A percentile compares a stretch with the other conserved stretches of the same genome.
phyloP scores from a whole-genome alignment of 1,139 yeast species.

The Saccharomyces pastorianus region DNA sequence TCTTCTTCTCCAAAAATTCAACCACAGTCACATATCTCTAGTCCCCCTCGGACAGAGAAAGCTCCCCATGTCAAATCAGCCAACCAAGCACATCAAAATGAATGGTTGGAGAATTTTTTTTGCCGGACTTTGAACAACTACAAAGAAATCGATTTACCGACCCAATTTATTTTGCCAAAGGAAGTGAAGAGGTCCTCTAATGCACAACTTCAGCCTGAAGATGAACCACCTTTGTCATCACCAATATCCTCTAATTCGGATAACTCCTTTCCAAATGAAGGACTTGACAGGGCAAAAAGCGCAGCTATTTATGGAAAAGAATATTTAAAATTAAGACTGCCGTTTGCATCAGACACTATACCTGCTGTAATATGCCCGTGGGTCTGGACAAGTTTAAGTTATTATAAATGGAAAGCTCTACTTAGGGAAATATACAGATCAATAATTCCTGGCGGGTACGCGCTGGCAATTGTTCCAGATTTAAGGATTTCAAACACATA shows the following conservation, averaged over 20 bases:
- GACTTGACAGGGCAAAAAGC: constrained; percentile 9
- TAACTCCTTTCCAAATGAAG: constrained; percentile 4
- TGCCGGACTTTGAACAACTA: constrained; percentile 17
- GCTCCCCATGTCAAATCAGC: neutral
- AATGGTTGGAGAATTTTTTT: constrained; percentile 20
- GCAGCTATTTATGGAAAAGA: constrained; percentile 17
- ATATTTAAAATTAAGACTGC: constrained; percentile 20
- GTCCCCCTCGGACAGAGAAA: neutral
- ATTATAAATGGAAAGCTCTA: constrained; percentile 25
- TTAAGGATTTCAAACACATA: constrained; percentile 20
- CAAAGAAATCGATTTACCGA: constrained; percentile 14
- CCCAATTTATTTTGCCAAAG: constrained; percentile 14
- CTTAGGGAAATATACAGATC: constrained; percentile 24
- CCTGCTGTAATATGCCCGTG: constrained; percentile 27
- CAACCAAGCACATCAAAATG: constrained; percentile 3
- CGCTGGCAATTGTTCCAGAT: constrained; percentile 21
- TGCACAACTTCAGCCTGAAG: neutral
- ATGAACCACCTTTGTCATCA: neutral
- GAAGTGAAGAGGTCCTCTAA: constrained; percentile 2
- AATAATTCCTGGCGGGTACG: constrained; percentile 27
- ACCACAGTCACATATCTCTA: neutral
- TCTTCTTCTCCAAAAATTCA: neutral
- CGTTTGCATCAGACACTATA: constrained; percentile 21
- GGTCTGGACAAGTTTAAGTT: constrained; percentile 23
- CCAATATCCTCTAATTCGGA: constrained; percentile 7